Conservation (phyloP, 805 yeast species). For the Pichia nakasei region DNA sequence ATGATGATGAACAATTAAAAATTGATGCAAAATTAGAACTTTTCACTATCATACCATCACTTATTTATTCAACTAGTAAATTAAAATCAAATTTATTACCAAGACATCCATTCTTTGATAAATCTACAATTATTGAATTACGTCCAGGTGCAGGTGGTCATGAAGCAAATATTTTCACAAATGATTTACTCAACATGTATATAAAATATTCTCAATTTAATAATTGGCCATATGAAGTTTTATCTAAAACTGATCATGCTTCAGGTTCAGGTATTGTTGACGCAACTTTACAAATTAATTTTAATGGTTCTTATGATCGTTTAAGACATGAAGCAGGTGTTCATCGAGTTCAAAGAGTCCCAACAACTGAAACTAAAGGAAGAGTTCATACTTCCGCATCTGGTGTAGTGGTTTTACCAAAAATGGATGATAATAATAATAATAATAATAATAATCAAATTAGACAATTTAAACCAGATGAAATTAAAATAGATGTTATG, state of each 20-base stretch:
- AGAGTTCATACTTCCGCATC: constrained; percentile 94
- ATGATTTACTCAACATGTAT: constrained; percentile 77
- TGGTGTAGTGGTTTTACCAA: constrained; percentile 89
- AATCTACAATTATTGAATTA: constrained; percentile 71
- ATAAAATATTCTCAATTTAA: constrained; percentile 53
- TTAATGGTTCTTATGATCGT: constrained; percentile 66
- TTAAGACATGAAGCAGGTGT: constrained; percentile 88
- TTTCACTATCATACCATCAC: constrained; percentile 31
- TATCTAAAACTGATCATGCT: constrained; percentile 48
- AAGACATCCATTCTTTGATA: constrained; percentile 64
- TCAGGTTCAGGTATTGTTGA: constrained; percentile 63
- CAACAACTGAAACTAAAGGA: constrained; percentile 89
- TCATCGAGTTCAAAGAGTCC: constrained; percentile 91
- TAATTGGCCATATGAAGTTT: constrained; percentile 57
- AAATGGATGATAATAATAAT: constrained; percentile 47
- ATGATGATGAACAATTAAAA: constrained; percentile 36
- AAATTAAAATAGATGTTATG: constrained; percentile 92
- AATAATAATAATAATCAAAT: no score
- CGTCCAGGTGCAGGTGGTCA: constrained; percentile 96
- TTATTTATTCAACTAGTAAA: constrained; percentile 33
- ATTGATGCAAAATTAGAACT: constrained; percentile 61
- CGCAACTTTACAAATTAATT: constrained; percentile 67
- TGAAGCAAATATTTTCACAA: constrained; percentile 84
- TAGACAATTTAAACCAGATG: constrained; percentile 73
- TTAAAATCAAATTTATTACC: constrained; percentile 63